Conservation (phyloP, 495 filamentous ascomycete species). For the Penicillium simplicissimum region DNA sequence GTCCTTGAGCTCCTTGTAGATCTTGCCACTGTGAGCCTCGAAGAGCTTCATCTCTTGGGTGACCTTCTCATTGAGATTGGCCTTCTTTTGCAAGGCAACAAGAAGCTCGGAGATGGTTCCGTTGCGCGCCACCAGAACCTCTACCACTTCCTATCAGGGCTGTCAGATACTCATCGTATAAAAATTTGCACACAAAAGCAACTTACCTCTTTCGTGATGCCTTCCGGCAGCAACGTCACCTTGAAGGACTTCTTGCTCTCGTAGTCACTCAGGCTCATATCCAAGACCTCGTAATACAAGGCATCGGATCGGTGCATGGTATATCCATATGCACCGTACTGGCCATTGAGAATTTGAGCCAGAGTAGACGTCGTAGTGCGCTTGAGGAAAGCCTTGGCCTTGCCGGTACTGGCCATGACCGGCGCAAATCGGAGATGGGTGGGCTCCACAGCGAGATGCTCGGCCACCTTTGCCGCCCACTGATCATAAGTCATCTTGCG, state of each 20-base stretch:
- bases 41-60: slow-evolving; percentile 71
- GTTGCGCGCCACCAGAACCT: slow-evolving; percentile 81
- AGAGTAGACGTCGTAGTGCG: slow-evolving; percentile 65
- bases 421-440: slow-evolving; percentile 91
- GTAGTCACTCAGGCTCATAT: slow-evolving; percentile 88
- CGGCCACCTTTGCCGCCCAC: slow-evolving; percentile 81
- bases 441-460: slow-evolving; percentile 71
- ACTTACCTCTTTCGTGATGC: slow-evolving; percentile 83
- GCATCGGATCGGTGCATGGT: slow-evolving; percentile 71
- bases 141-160: slow-evolving; percentile 46
- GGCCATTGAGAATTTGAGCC: slow-evolving; percentile 66
- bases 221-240: slow-evolving; percentile 82
- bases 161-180: slow-evolving; percentile 21
- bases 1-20: slow-evolving; percentile 68
- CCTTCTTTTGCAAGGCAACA: slow-evolving; percentile 72
- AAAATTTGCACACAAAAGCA: not conserved
- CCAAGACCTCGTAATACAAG: slow-evolving; percentile 87
- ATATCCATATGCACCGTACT: slow-evolving; percentile 61
- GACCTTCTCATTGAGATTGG: slow-evolving; percentile 70
- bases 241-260: slow-evolving; percentile 87
- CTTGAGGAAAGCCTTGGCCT: slow-evolving; percentile 74
- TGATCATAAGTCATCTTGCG: slow-evolving; percentile 90
- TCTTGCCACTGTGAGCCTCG: slow-evolving; percentile 74
- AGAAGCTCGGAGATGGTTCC: slow-evolving; percentile 77
- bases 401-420: slow-evolving; percentile 70